Evolutionary conservation across 371 early-diverging fungal species (phyloP).

Genomic region (Zychaea mexicana): DNA sequence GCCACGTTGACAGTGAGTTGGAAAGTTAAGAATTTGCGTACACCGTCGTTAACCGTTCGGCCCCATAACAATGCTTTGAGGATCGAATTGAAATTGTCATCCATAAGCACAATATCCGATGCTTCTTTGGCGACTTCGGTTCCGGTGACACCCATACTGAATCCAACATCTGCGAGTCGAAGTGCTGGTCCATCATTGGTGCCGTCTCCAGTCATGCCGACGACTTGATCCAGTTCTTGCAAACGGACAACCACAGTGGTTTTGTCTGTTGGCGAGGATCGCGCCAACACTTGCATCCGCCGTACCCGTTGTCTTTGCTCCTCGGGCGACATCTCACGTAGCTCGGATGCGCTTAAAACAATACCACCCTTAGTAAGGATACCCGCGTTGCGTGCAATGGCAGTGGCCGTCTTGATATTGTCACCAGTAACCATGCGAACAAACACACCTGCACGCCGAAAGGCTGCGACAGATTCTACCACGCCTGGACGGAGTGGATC

Average conservation of each 20-base stretch:
- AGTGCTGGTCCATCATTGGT: slow-evolving; percentile 98
- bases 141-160: slow-evolving; percentile 96
- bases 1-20: slow-evolving; percentile 95
- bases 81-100: slow-evolving; percentile 93
- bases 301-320: slow-evolving; percentile 81
- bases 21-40: slow-evolving; percentile 95
- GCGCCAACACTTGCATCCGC: slow-evolving; percentile 88
- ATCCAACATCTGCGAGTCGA: slow-evolving; percentile 95
- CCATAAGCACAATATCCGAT: slow-evolving; percentile 91
- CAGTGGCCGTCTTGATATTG: slow-evolving; percentile 86
- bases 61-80: slow-evolving; percentile 95
- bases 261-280: slow-evolving; percentile 94
- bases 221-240: slow-evolving; percentile 88
- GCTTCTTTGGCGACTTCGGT: slow-evolving; percentile 98
- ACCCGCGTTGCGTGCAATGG: slow-evolving; percentile 87
- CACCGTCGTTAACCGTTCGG: slow-evolving; percentile 91
- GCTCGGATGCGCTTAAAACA: slow-evolving; percentile 89
- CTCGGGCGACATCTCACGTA: slow-evolving; percentile 78
- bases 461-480: slow-evolving; percentile 76
- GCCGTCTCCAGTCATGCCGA: slow-evolving; percentile 97
- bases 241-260: slow-evolving; percentile 85
- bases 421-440: slow-evolving; percentile 98
- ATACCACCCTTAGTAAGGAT: slow-evolving; percentile 84
- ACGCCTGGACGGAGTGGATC: slow-evolving; percentile 94
- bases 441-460: slow-evolving; percentile 87